Evolutionary conservation across 202 grass and related monocot species (phyloP).

Genomic region (Dendrocalamus latiflorus): DNA sequence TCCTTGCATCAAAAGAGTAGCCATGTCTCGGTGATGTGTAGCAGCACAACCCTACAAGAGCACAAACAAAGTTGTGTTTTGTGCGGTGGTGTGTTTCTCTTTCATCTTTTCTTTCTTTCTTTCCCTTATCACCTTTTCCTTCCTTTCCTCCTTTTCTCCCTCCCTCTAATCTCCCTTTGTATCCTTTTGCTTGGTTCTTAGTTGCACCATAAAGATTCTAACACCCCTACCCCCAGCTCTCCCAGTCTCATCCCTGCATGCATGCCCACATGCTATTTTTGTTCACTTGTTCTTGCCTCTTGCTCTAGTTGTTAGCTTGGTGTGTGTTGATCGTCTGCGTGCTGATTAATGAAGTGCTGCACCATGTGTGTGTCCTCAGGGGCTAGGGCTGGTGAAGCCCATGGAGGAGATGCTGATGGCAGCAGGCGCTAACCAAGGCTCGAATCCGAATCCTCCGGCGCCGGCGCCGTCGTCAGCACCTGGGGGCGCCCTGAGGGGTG

Average conservation of each 20-base stretch:
- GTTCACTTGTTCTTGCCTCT: slow-evolving; percentile 23
- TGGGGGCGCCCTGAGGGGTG: slow-evolving; percentile 1
- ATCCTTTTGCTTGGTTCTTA: slow-evolving; percentile 63
- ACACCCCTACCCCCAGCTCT: background rate
- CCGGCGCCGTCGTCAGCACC: background rate
- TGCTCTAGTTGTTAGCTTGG: slow-evolving; percentile 15
- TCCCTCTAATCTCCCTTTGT: too few relatives aligned
- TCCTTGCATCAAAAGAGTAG: slow-evolving; percentile 65
- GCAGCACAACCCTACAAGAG: slow-evolving; percentile 61
- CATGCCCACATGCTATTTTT: slow-evolving; percentile 23
- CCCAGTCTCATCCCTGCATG: slow-evolving; percentile 9
- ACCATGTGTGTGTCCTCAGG: slow-evolving; percentile 44
- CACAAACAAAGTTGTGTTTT: too few relatives aligned
- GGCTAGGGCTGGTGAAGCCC: slow-evolving; percentile 85
- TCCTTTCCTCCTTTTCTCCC: too few relatives aligned
- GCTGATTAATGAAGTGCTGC: slow-evolving; percentile 27
- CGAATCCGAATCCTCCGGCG: slow-evolving; percentile 13
- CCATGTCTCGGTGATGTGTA: slow-evolving; percentile 58
- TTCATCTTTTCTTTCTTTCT: too few relatives aligned
- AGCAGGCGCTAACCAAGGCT: slow-evolving; percentile 4
- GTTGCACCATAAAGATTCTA: slow-evolving; percentile 51
- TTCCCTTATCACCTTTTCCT: too few relatives aligned
- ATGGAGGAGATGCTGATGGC: slow-evolving; percentile 65
- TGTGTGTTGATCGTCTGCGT: slow-evolving; percentile 16
- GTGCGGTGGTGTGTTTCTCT: too few relatives aligned